These are phyloP conservation scores for Jamesozyma spencerorum DNA, from an alignment of 805 yeast species.

Conservation along the genomic window DNA sequence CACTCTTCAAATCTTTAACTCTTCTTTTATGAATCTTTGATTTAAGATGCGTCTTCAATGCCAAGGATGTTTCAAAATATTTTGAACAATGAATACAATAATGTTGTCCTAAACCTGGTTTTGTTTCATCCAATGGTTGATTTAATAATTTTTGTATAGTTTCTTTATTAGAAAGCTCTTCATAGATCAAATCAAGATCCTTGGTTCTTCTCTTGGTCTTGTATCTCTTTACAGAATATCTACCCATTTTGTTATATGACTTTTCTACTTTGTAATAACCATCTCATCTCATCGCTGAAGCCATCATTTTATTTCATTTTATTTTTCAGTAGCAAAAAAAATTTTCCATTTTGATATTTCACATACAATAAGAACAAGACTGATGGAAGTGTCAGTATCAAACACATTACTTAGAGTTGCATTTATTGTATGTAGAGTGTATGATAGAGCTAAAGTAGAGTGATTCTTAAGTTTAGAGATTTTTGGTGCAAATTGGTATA, in stretches of 20 bases:
- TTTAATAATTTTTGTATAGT: constrained; percentile 58
- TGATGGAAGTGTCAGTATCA: too few species aligned
- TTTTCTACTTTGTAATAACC: not conserved
- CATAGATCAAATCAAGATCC: constrained; percentile 74
- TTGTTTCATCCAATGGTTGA: constrained; percentile 81
- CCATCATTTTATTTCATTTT: too few species aligned
- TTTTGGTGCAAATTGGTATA: too few species aligned
- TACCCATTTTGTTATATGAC: constrained; percentile 50
- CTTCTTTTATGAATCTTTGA: constrained; percentile 82
- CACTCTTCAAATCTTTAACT: constrained; percentile 60
- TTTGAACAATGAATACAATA: constrained; percentile 93
- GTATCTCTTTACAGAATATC: constrained; percentile 76
- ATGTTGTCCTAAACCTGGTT: constrained; percentile 90
- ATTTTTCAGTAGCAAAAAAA: too few species aligned
- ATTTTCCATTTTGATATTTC: not conserved
- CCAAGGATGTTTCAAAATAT: constrained; percentile 71
- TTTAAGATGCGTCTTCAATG: constrained; percentile 63
- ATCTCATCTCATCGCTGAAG: too few species aligned
- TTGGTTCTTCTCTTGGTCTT: constrained; percentile 83
- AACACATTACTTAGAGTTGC: too few species aligned
- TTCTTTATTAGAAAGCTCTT: constrained; percentile 59
- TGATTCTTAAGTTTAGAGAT: too few species aligned
- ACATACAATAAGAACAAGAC: too few species aligned
- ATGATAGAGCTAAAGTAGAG: too few species aligned
- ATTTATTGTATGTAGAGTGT: too few species aligned